Evolutionary conservation across 352 stramenopile genomes (phyloP), one percentile per base, ranked within the genome.

Genomic region (Albugo laibachii): DNA sequence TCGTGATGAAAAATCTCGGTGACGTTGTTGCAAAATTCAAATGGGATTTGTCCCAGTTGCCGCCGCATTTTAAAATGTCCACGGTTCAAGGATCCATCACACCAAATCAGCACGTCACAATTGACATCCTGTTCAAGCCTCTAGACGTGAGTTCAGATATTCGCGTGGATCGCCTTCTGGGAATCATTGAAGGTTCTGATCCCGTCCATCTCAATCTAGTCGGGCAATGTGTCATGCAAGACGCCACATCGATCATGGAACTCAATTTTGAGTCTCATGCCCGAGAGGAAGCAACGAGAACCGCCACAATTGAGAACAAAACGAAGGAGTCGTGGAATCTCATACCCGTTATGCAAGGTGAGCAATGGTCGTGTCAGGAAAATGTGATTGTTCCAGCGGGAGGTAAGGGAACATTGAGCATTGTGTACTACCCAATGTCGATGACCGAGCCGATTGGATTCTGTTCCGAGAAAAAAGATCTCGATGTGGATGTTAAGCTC

Each of bases 51-150:
- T 61, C 56, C 2, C 62, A 76, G 11, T 88, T 95, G 51, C 65
- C 62, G 1, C 63, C 69, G 1, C 69, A 96, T 41, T 96, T 96
- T 49, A 47, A 50, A 0, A 74, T 96, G 2, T 57, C 72, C 0
- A 88, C 88, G 0, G 27, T 63, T 0, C 79, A 95, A 41, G 88
- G 86, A 10, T 64, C 85, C 16, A 51, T 96, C 15, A 58, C 71
- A 8, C 79, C 88, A 5, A 81, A 89, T 36, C 63, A 78, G 43
- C 75, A 96, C 53, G 84, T 92, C 47, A 66, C 63, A 3, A 71
- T 97, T 34, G 87, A 97, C 16, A 66, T 96, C 20, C 84, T 76
- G 5, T 96, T 97, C 55, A 81, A 83, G 42, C 88, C 88, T 0
- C 42, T 49, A 0, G 50, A 50, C 6, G 65, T 92, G 11, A 75